These are phyloP conservation scores for Lachnellula cervina DNA, from an alignment of 2,329 filamentous ascomycete genomes.

Conservation along the genomic window DNA sequence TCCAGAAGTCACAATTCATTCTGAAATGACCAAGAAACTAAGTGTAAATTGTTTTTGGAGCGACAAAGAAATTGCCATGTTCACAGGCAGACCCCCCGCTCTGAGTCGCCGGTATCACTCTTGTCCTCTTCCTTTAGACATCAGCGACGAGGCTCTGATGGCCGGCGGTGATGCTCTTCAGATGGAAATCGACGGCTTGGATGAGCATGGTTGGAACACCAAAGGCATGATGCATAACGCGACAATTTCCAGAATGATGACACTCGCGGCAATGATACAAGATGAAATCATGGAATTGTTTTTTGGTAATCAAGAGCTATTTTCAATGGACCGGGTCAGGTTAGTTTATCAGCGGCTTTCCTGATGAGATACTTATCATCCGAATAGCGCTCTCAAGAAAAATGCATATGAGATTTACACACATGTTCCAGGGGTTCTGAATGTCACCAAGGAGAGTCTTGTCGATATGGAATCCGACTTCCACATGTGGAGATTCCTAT, in stretches of 20 bases:
- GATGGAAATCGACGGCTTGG: conserved; percentile 27
- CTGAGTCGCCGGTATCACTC: conserved; percentile 34
- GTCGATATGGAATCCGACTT: not conserved
- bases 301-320: conserved; percentile 9
- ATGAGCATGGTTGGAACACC: conserved; percentile 37
- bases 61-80: conserved; percentile 37
- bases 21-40: conserved; percentile 15
- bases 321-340: conserved; percentile 14
- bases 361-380: not conserved
- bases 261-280: conserved; percentile 8
- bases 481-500: conserved; percentile 10
- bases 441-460: conserved; percentile 10
- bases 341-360: conserved; percentile 1
- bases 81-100: conserved; percentile 40
- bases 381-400: conserved; percentile 8
- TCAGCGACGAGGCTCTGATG: conserved; percentile 35
- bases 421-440: conserved; percentile 2
- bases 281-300: conserved; percentile 19
- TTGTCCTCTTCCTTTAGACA: conserved; percentile 38
- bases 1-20: conserved; percentile 5
- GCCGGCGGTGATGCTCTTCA: conserved; percentile 27
- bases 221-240: conserved; percentile 29
- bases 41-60: conserved; percentile 14
- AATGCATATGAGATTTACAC: conserved; percentile 5
- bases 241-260: conserved; percentile 23